Base-by-base conservation (phyloP, 116 monocot genomes). In the Iris pallida region DNA sequence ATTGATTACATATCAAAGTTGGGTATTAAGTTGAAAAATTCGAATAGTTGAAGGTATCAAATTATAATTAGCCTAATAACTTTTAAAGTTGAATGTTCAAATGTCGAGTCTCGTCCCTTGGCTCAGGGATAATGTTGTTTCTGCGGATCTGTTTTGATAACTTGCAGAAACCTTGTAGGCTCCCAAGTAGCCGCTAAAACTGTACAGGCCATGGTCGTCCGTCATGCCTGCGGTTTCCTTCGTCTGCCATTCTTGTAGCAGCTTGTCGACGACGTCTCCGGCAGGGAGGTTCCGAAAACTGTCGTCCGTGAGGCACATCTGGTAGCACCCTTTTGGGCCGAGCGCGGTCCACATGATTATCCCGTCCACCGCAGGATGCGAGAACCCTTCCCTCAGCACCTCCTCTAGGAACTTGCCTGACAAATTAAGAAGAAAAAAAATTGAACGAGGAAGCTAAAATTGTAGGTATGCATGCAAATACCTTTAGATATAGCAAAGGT, bases 281-380 rank as follows among this genome's bases (percentile, higher is more conserved):
- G 81, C 65, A 0, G 89, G 92, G 8, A 89, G 84, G 60, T 92
- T 96, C 19, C 45, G 67, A 12, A 97, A 63, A 43, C 81, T 75
- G 45, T 53, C 45, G 68, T 92, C 97, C 4, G 92, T 97, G 54
- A 97, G 87, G 76, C 97, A 97, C 97, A 97, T 97, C 68, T 92
- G 81, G 58, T 92, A 97, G 87, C 92, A 97, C 0, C 85, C 85
- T 6, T 77, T 74, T 18, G 62, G 76, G 44, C 85, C 80, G 12
- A 97, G 69, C 9, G 92, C 97, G 1, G 83, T 88, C 92, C 97
- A 97, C 6, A 97, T 64, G 68, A 97, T 83, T 30, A 97, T 85
- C 0, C 97, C 97, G 11, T 78, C 73, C 13, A 92, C 82, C 0
- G 81, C 72, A 3, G 97, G 92, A 66, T 92, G 79, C 6, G 89